Evolutionary conservation across 176 grass and related monocot genomes (phyloP), one percentile per base, ranked within the genome.

Genomic region (Cenchrus purpureus): DNA sequence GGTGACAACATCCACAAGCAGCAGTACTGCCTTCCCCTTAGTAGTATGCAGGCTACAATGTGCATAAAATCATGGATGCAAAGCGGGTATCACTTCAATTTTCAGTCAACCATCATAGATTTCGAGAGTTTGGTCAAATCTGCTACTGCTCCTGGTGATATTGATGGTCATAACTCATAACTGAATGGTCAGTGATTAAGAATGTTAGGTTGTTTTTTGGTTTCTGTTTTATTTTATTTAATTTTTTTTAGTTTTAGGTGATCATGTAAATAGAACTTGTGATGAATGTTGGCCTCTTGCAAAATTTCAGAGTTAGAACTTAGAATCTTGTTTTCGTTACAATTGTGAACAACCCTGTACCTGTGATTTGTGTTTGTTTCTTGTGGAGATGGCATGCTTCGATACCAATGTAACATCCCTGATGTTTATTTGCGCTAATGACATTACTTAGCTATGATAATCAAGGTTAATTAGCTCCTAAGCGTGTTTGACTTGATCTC

Each of bases 1-100:
- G 91, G 93, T 5, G 91, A 94, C 50, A 89, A 77, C 57, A 71
- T 93, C 29, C 89, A 83, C 69, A 98, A 94, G 83, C 88, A 86
- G 80, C 88, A 85, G 74, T 94, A 94, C 66, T 98, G 89, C 58
- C 85, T 98, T 87, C 81, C 93, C 32, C 86, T 91, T 54, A 70
- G 80, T 76, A 86, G 82, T 66, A 88, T 91, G 70, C 91, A 93
- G 70, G 74, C 91, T 60, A 85, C 84, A 45, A 65, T 92, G 46
- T 98, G 96, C 74, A 73, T 98, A 53, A 90, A 85, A 71, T 95
- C 89, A 3, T 98, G 96, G 96, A 88, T 98, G 81, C 87, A 92
- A 69, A 93, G 91, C 51, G 88, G 93, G 5, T 98, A 92, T 63
- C 89, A 54, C 72, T 95, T 98, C 79, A 91, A 88, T 56, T 87